Evolutionary conservation across 768 basidiomycete genomes (phyloP).

Genomic region (Calocybe cyanea): DNA sequence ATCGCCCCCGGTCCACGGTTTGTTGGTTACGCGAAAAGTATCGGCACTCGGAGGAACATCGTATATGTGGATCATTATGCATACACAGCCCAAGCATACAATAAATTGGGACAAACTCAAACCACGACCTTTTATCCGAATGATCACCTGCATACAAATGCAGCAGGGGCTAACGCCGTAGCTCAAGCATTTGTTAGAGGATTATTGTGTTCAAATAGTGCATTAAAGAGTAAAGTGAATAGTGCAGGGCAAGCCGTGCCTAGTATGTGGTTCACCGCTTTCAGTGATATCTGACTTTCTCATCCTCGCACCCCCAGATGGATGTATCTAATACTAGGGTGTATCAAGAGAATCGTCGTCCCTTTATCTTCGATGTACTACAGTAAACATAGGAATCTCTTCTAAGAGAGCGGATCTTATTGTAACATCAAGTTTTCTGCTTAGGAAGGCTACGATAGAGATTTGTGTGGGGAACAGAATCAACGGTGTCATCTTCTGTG

Average conservation of each 20-base stretch:
- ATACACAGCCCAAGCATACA: conserved; percentile 27
- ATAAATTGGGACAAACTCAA: conserved; percentile 23
- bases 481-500: no score
- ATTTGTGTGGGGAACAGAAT: no score
- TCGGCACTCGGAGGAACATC: conserved; percentile 18
- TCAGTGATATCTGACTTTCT: neutral
- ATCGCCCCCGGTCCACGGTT: conserved; percentile 25
- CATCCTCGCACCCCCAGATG: neutral
- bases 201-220: conserved; percentile 24
- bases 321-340: conserved; percentile 3
- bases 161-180: conserved; percentile 30
- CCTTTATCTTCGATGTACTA: no score
- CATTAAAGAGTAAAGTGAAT: conserved; percentile 23
- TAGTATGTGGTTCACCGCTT: conserved; percentile 1
- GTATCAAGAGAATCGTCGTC: no score
- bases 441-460: no score
- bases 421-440: no score
- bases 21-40: conserved; percentile 25
- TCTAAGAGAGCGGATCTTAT: no score
- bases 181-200: conserved; percentile 32
- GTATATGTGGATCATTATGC: conserved; percentile 29
- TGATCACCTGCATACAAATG: conserved; percentile 32
- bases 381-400: no score
- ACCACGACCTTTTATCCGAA: conserved; percentile 27
- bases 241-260: conserved; percentile 12